Percentiles rank a stretch among this genome's conserved stretches.
These are phyloP conservation scores for Rhizopus arrhizus DNA, from an alignment of 371 early-diverging fungal genomes.

Conservation along the genomic window DNA sequence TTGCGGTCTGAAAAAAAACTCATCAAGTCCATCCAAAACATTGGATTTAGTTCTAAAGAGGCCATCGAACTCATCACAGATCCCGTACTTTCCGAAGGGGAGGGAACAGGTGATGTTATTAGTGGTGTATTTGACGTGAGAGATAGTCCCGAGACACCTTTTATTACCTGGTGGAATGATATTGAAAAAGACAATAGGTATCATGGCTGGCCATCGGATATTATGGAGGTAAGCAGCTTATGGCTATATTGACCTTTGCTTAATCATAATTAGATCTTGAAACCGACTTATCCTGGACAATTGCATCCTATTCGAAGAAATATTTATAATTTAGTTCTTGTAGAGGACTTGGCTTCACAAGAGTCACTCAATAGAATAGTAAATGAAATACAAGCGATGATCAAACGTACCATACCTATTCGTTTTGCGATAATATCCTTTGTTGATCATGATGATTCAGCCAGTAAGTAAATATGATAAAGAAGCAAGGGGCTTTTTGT, in stretches of 20 bases:
- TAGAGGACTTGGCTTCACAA: constrained; percentile 63
- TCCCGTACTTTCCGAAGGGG: constrained; percentile 33
- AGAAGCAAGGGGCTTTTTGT: not conserved
- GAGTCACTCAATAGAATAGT: constrained; percentile 52
- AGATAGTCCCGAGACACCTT: constrained; percentile 51
- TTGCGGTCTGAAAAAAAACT: constrained; percentile 32
- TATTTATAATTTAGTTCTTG: constrained; percentile 67
- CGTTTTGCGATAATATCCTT: constrained; percentile 83
- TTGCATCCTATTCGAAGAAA: constrained; percentile 76
- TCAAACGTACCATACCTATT: constrained; percentile 75
- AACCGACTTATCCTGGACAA: constrained; percentile 68
- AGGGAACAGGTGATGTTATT: constrained; percentile 29
- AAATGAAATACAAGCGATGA: constrained; percentile 57
- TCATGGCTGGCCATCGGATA: constrained; percentile 61
- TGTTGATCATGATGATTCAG: constrained; percentile 37
- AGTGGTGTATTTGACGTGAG: constrained; percentile 80
- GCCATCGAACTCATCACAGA: constrained; percentile 69
- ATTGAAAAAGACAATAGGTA: constrained; percentile 83
- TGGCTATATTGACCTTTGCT: not conserved
- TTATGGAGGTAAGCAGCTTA: constrained; percentile 48
- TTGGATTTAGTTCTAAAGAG: constrained; percentile 61
- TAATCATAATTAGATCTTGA: constrained; percentile 40
- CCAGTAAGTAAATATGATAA: constrained; percentile 21
- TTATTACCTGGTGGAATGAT: constrained; percentile 88
- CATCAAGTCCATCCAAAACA: constrained; percentile 47